Evolutionary conservation across 2,329 filamentous ascomycete genomes (phyloP).

Genomic region (Botrytis galanthina): DNA sequence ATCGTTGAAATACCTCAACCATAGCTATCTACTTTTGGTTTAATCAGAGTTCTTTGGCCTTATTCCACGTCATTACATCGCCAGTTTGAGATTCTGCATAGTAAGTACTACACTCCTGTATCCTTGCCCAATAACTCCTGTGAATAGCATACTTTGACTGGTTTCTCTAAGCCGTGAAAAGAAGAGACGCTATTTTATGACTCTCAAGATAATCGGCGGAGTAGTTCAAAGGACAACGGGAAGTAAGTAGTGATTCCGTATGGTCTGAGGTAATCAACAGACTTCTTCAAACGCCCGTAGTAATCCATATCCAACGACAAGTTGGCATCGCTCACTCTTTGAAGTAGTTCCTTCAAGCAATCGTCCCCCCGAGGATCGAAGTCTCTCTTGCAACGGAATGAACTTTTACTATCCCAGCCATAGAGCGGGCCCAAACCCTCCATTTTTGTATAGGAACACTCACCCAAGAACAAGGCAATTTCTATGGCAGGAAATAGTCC

Average conservation of each 20-base stretch:
- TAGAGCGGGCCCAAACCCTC: not conserved
- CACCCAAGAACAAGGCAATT: not conserved
- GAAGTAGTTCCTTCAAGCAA: not conserved
- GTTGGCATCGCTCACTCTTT: not conserved
- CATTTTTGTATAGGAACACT: slow-evolving; percentile 4
- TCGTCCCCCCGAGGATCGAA: not conserved
- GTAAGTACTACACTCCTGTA: not conserved
- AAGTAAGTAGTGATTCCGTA: slow-evolving; percentile 4
- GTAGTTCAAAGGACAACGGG: not conserved
- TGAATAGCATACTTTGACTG: not conserved
- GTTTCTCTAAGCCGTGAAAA: not conserved
- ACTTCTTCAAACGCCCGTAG: not conserved
- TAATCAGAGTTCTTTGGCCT: not conserved
- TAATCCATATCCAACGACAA: not conserved
- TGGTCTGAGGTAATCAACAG: not conserved
- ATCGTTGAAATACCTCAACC: not conserved
- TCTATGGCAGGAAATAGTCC: not conserved
- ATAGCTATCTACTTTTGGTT: not conserved
- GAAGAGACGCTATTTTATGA: not conserved
- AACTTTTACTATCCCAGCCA: not conserved
- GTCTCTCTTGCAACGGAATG: not conserved
- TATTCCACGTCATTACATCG: not conserved
- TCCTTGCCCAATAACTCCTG: not conserved
- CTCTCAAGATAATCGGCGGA: not conserved
- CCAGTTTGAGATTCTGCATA: not conserved